Evolutionary conservation across 169 alveolate genomes (phyloP).

Genomic region (Plasmodium knowlesi): DNA sequence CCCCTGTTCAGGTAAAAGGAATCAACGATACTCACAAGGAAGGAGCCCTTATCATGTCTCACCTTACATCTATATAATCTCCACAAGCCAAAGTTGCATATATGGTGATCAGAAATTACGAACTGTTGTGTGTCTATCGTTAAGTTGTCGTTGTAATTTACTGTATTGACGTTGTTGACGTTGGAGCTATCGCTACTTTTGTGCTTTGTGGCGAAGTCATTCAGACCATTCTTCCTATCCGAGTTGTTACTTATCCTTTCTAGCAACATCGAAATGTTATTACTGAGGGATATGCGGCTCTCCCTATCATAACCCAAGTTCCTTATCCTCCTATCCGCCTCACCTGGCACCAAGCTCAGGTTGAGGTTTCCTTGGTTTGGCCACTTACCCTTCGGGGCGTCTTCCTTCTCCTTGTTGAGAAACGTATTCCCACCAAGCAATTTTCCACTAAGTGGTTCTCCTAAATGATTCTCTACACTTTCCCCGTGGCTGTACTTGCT

Average conservation of each 20-base stretch:
- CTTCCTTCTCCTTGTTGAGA: background rate
- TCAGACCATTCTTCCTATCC: slow-evolving; percentile 11
- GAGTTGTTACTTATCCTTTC: slow-evolving; percentile 52
- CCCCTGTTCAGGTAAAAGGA: slow-evolving; percentile 41
- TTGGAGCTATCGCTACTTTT: background rate
- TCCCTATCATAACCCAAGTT: background rate
- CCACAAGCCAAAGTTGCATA: slow-evolving; percentile 52
- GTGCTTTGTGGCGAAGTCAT: background rate
- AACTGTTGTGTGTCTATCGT: slow-evolving; percentile 42
- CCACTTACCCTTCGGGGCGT: background rate
- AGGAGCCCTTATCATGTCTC: slow-evolving; percentile 44
- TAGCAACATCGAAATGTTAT: slow-evolving; percentile 45
- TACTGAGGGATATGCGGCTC: slow-evolving; percentile 21
- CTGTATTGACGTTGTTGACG: slow-evolving; percentile 17
- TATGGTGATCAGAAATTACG: slow-evolving; percentile 38
- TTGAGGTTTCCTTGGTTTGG: background rate
- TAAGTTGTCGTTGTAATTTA: slow-evolving; percentile 56
- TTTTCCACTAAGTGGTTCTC: background rate
- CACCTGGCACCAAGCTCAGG: background rate
- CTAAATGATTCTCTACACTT: background rate
- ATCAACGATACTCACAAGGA: slow-evolving; percentile 20
- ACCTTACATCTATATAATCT: slow-evolving; percentile 32
- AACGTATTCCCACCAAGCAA: background rate
- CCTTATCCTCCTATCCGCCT: background rate
- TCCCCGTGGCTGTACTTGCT: background rate